These are phyloP conservation scores for Suillus plorans DNA, from an alignment of 768 basidiomycete species.

Conservation along the genomic window DNA sequence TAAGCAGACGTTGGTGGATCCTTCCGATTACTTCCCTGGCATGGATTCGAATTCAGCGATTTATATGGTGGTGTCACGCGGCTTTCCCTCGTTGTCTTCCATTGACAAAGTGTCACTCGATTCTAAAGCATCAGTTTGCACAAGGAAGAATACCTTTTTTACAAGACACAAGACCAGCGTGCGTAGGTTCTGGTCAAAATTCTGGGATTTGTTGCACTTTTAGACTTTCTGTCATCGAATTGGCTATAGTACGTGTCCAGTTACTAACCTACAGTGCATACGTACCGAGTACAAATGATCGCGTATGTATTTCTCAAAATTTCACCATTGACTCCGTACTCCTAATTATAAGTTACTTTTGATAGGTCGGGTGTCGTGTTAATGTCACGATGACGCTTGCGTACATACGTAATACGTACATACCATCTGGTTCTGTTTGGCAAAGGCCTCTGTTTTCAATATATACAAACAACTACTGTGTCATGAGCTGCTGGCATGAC, in stretches of 20 bases:
- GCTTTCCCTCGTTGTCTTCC: background rate
- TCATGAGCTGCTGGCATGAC: too few relatives aligned
- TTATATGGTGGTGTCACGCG: background rate
- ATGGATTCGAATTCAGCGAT: background rate
- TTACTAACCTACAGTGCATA: background rate
- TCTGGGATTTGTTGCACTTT: background rate
- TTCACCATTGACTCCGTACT: background rate
- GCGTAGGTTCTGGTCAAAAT: background rate
- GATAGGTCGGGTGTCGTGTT: background rate
- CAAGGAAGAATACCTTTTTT: background rate
- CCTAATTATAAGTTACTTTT: background rate
- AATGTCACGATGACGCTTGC: background rate
- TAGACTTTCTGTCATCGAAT: background rate
- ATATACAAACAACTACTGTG: background rate
- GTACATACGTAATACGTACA: background rate
- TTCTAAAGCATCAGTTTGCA: background rate
- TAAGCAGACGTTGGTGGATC: background rate
- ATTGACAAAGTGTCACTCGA: background rate
- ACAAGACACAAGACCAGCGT: background rate
- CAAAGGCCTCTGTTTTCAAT: background rate
- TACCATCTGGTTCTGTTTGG: background rate
- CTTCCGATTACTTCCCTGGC: background rate
- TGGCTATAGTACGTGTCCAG: background rate
- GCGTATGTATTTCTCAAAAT: background rate
- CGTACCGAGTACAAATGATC: background rate